phyloP scores from a whole-genome alignment of 2,329 filamentous ascomycete species.

The Claviceps fusiformis region DNA sequence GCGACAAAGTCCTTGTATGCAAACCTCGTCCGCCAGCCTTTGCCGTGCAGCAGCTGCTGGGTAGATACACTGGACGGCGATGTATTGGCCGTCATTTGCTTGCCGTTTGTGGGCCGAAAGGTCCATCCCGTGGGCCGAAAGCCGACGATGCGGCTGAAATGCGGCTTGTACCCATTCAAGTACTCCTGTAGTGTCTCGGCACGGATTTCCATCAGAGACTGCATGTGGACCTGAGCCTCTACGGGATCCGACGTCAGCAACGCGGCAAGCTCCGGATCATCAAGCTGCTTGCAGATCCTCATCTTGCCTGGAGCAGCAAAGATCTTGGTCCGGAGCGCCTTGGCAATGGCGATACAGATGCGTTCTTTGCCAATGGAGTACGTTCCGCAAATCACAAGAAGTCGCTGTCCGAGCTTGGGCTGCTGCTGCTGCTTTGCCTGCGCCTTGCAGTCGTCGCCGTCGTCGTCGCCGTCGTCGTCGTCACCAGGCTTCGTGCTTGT shows the following conservation, averaged over 20 bases:
- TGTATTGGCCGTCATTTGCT: slow-evolving; percentile 40
- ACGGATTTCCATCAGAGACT: slow-evolving; percentile 84
- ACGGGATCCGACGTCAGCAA: slow-evolving; percentile 68
- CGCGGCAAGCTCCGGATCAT: slow-evolving; percentile 66
- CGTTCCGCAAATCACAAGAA: slow-evolving; percentile 87
- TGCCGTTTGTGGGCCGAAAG: slow-evolving; percentile 54
- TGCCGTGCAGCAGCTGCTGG: slow-evolving; percentile 37
- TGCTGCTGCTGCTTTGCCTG: slow-evolving; percentile 7
- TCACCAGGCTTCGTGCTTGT: slow-evolving; percentile 4
- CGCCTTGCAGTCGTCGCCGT: slow-evolving; percentile 16
- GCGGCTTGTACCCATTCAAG: slow-evolving; percentile 61
- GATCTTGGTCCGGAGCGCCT: slow-evolving; percentile 75
- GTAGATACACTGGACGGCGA: slow-evolving; percentile 36
- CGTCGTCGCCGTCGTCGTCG: slow-evolving; percentile 14
- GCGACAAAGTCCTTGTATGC: slow-evolving; percentile 58
- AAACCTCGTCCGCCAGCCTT: slow-evolving; percentile 66
- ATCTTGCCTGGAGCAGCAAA: slow-evolving; percentile 76
- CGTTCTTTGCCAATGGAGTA: slow-evolving; percentile 98
- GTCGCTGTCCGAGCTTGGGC: slow-evolving; percentile 33
- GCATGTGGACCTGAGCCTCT: slow-evolving; percentile 95
- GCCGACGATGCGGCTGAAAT: slow-evolving; percentile 77
- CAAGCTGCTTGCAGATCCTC: slow-evolving; percentile 69
- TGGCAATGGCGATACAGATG: slow-evolving; percentile 84
- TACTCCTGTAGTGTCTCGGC: slow-evolving; percentile 87
- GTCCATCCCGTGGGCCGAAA: slow-evolving; percentile 93